Evolutionary conservation across 1,284 basidiomycete species (phyloP).

Genomic region (Chalciporus sp.): DNA sequence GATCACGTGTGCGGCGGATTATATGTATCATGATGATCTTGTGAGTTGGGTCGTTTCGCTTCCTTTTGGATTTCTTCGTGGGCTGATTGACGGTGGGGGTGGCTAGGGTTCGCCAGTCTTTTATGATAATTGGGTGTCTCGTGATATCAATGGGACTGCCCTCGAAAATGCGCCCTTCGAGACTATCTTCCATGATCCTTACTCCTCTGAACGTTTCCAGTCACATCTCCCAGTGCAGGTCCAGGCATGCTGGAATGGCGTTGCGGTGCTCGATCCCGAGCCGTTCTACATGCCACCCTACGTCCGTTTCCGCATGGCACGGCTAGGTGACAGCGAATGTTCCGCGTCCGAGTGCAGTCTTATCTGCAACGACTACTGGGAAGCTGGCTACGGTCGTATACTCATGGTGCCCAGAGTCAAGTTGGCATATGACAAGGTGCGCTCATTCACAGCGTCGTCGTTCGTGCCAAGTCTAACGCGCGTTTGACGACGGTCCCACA

Average conservation of each 20-base stretch:
- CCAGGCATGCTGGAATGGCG: constrained; percentile 96
- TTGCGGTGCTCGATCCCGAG: constrained; percentile 89
- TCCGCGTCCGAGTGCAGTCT: constrained; percentile 92
- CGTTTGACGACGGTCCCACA: constrained; percentile 32
- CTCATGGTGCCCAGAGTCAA: constrained; percentile 97
- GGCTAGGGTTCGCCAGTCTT: constrained; percentile 74
- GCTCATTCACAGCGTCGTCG: constrained; percentile 27
- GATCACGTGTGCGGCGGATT: constrained; percentile 95
- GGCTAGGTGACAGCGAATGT: constrained; percentile 81
- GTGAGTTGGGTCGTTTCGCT: constrained; percentile 41
- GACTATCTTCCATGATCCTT: constrained; percentile 82
- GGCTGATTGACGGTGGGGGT: constrained; percentile 9
- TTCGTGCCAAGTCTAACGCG: too few relatives aligned
- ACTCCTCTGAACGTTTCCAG: constrained; percentile 81
- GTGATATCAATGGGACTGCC: constrained; percentile 96
- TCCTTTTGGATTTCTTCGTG: not conserved
- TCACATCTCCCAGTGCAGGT: constrained; percentile 91
- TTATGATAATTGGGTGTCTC: constrained; percentile 97
- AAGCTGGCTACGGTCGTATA: constrained; percentile 89
- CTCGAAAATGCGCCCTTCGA: constrained; percentile 97
- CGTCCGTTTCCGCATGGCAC: constrained; percentile 92
- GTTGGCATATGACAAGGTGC: constrained; percentile 87
- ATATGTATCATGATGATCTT: constrained; percentile 96
- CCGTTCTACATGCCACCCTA: constrained; percentile 90
- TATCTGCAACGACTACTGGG: constrained; percentile 96